A percentile compares a stretch with the other conserved stretches of the same genome.
These are phyloP conservation scores for Pseudopyricularia javanii DNA, from an alignment of 2,329 filamentous ascomycete genomes.

Conservation along the genomic window DNA sequence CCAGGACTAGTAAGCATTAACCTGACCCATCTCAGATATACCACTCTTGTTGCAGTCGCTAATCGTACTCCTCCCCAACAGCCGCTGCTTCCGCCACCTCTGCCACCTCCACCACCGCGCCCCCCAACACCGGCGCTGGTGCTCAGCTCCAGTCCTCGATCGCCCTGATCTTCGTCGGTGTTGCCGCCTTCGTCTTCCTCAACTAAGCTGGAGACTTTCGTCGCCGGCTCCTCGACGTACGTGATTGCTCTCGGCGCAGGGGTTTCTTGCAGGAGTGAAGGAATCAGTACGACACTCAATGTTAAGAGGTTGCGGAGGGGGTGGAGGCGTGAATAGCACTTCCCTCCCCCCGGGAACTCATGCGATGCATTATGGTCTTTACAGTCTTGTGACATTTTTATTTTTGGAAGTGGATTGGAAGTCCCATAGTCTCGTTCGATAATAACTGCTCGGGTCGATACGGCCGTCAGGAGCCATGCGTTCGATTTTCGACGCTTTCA, in stretches of 20 bases:
- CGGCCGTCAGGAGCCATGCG: neutral
- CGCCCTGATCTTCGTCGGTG: neutral
- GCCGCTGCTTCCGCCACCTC: neutral
- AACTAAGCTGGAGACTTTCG: neutral
- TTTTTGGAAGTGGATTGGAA: neutral
- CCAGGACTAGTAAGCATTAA: neutral
- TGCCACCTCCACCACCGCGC: neutral
- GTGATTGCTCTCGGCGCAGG: neutral
- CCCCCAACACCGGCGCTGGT: neutral
- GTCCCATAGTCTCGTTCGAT: neutral
- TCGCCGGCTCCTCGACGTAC: neutral
- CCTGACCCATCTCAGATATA: neutral
- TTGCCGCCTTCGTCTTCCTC: conserved; percentile 1
- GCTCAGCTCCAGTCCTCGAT: conserved; percentile 1
- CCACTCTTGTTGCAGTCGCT: neutral
- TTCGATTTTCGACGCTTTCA: neutral
- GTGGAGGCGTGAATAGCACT: no score
- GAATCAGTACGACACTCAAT: neutral
- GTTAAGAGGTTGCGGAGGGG: neutral
- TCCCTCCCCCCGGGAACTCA: neutral
- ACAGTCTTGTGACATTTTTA: neutral
- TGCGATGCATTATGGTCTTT: neutral
- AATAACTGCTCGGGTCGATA: neutral
- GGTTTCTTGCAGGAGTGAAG: neutral
- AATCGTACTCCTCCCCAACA: no score